Evolutionary conservation across 306 rosid genomes (phyloP), one percentile per base, ranked within the genome.

Genomic region (Gastrolobium bilobum): DNA sequence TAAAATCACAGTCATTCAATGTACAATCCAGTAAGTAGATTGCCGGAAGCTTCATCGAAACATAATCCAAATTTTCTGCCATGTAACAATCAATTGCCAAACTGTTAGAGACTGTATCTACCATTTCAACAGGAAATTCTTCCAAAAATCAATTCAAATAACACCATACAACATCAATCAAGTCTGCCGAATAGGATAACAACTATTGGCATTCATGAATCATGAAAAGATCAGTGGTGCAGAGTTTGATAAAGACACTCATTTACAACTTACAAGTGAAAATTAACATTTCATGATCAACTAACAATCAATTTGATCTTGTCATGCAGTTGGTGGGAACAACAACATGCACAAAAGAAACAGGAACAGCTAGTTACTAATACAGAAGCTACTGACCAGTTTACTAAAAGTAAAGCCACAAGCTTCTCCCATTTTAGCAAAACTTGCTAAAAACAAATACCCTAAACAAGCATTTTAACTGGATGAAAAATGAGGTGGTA

Each of bases 1-100:
- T 86, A 84, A 87, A 80, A 81, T 84, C 84, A 84, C 99, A 95
- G 78, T 92, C 98, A 44, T 95, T 95, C 83, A 84, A 67, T 40
- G 97, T 92, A 87, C 99, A 95, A 61, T 95, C 99, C 89, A 95
- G 80, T 68, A 90, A 82, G 89, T 95, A 92, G 84, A 95, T 79
- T 62, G 70, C 50, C 5, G 99, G 98, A 84, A 95, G 85, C 83
- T 87, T 90, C 81, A 76, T 80, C 29, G 5, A 46, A 76, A 71
- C 71, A 67, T 79, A 44, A 59, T 83, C 81, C 84, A 71, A 76
- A 69, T 43, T 77, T 65, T 87, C 97, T 90, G 94, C 84, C 71
- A 90, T 61, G 83, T 62, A 66, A 79, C 8, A 37, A 67, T 71
- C 86, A 61, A 54, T 48, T 10, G 65, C 80, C 68, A 82, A 73